A percentile compares a stretch with the other conserved stretches of the same genome.
Evolutionary conservation across 2,329 filamentous ascomycete genomes (phyloP).

Genomic region (Xylariaceae sp.): DNA sequence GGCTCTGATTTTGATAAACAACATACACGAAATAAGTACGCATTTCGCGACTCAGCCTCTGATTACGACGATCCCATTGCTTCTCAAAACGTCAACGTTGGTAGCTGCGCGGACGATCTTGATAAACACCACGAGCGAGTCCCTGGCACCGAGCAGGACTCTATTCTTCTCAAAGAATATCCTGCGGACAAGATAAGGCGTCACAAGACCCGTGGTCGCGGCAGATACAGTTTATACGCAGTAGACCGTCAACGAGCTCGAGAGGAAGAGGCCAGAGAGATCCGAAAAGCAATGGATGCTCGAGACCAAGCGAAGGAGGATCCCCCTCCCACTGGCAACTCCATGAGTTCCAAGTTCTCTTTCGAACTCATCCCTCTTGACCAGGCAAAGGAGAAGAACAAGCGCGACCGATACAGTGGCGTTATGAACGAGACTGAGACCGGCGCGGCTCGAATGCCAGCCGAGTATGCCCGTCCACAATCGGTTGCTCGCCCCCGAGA

Average conservation of each 20-base stretch:
- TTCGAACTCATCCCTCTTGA: conserved; percentile 28
- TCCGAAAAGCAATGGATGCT: too few species aligned
- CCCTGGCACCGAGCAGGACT: background rate
- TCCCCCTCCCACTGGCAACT: conserved; percentile 5
- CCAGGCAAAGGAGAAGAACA: conserved; percentile 23
- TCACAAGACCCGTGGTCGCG: background rate
- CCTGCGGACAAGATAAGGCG: too few species aligned
- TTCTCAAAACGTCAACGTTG: conserved; percentile 14
- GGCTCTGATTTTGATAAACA: conserved; percentile 14
- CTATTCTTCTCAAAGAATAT: too few species aligned
- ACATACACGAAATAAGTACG: conserved; percentile 24
- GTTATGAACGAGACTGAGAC: conserved; percentile 24
- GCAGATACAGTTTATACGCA: conserved; percentile 1
- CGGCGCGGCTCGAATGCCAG: conserved; percentile 9
- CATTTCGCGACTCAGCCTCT: conserved; percentile 29
- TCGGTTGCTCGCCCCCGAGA: too few species aligned
- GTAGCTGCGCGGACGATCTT: too few species aligned
- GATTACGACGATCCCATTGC: conserved; percentile 18
- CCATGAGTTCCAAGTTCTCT: conserved; percentile 22
- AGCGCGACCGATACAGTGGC: conserved; percentile 23
- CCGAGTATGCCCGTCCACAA: too few species aligned
- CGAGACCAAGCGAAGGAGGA: too few species aligned
- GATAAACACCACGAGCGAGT: background rate
- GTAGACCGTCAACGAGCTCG: conserved; percentile 1
- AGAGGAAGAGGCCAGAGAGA: too few species aligned